Evolutionary conservation across 306 rosid species (phyloP), one percentile per base, ranked within the genome.

Genomic region (Pyrus pyrifolia): DNA sequence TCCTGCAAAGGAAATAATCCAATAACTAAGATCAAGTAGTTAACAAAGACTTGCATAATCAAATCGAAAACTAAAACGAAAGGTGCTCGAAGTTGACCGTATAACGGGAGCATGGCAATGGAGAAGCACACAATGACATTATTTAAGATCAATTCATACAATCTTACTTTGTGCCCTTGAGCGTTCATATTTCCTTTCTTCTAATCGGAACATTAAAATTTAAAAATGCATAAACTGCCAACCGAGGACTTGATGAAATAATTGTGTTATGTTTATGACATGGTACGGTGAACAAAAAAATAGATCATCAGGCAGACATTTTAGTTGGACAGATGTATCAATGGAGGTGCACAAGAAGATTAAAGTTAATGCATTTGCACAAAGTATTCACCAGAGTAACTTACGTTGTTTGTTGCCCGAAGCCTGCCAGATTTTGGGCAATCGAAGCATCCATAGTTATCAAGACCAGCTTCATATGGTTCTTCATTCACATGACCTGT

Each of bases 371-470:
- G 76, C 73, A 60, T 44, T 68, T 70, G 46, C 30, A 13, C 51
- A 57, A 21, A 66, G 4, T 30, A 40, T 67, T 67, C 74, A 14
- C 72, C 44, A 62, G 73, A 67, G 79, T 29, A 40, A 73, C 81
- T 83, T 87, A 96, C 99, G 46, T 85, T 86, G 81, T 74, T 49
- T 76, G 82, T 30, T 57, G 88, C 89, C 81, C 84, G 67, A 55
- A 87, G 86, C 86, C 98, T 87, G 86, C 97, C 98, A 85, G 88
- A 12, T 74, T 80, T 92, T 13, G 99, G 93, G 83, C 93, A 93
- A 83, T 88, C 87, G 35, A 68, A 71, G 77, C 98, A 81, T 58
- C 99, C 97, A n/a, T 92, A 81, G 84, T 93, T 92, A 81, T 96
- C 99, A 45, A 91, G 89, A 76, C 72, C 27, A 73, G 93, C 80